Evolutionary conservation across 805 yeast genomes (phyloP), one percentile per base, ranked within the genome.

Genomic region (Starmerella apicola): DNA sequence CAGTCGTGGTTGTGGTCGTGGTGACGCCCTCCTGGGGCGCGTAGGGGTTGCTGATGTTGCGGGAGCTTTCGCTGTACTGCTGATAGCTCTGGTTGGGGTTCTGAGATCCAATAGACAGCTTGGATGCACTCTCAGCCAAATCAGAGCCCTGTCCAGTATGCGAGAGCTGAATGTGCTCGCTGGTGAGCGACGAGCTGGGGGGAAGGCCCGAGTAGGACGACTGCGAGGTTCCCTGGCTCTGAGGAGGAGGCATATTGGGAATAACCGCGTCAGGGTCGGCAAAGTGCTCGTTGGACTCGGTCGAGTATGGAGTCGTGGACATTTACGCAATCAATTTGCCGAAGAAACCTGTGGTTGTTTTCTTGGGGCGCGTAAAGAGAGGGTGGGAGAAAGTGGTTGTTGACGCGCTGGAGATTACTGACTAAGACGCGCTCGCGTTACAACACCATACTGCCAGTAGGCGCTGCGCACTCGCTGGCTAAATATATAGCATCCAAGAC

Each of bases 351-450:
- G 17, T 27, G 10, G 6, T 12, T 8, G 10, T 7, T 27, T 27
- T n/a, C 12, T 23, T 23, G 26, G 10, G 12, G 26, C n/a, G 30
- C 17, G n/a, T 15, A n/a, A n/a, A n/a, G 30, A 7, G 30, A 12
- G 30, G n/a, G 15, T 27, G 30, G 7, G 33, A 18, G 18, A 30
- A 22, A 6, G 20, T 5, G 13, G 33, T n/a, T 32, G 34, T 32
- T 32, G 34, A 32, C 34, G 34, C 34, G 34, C 8, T 15, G 33
- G 32, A 28, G n/a, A n/a, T n/a, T n/a, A n/a, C n/a, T n/a, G n/a
- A n/a, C n/a, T n/a, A n/a, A n/a, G n/a, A n/a, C n/a, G n/a, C n/a
- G n/a, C n/a, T n/a, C n/a, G n/a, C n/a, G n/a, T n/a, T n/a, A n/a
- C n/a, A n/a, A n/a, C n/a, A n/a, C n/a, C n/a, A n/a, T n/a, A n/a